These are phyloP conservation scores for Theileria sp. DNA, from an alignment of 169 alveolate genomes.

Conservation along the genomic window DNA sequence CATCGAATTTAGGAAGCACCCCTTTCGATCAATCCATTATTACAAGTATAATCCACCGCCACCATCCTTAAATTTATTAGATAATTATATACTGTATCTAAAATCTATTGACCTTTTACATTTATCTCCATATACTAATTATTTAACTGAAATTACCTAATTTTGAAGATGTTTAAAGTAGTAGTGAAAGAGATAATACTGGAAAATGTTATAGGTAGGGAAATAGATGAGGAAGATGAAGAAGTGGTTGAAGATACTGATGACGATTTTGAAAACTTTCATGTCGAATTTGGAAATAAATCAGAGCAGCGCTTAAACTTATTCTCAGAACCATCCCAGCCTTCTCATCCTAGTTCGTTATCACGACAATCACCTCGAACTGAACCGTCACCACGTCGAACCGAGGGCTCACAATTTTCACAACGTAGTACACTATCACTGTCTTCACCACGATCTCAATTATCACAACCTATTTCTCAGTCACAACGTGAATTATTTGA, in stretches of 20 bases:
- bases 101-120: too few species aligned
- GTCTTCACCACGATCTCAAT: background rate
- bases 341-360: background rate
- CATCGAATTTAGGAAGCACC: background rate
- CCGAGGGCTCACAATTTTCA: background rate
- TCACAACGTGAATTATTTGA: constrained; percentile 1
- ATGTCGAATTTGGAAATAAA: constrained; percentile 10
- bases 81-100: background rate
- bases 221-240: background rate
- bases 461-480: background rate
- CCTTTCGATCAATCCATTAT: background rate
- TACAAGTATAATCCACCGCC: background rate
- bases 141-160: background rate
- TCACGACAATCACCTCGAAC: background rate
- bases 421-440: background rate
- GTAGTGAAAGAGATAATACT: background rate
- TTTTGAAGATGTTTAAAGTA: background rate
- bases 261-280: constrained; percentile 9
- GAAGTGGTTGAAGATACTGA: background rate
- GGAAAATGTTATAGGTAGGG: background rate
- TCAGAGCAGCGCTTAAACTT: background rate
- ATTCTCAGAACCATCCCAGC: background rate
- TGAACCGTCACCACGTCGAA: background rate
- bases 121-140: too few species aligned
- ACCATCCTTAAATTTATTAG: too few species aligned